Evolutionary conservation across 1,284 basidiomycete species (phyloP), one percentile per base, ranked within the genome.

Genomic region (Amylostereum areolatum): DNA sequence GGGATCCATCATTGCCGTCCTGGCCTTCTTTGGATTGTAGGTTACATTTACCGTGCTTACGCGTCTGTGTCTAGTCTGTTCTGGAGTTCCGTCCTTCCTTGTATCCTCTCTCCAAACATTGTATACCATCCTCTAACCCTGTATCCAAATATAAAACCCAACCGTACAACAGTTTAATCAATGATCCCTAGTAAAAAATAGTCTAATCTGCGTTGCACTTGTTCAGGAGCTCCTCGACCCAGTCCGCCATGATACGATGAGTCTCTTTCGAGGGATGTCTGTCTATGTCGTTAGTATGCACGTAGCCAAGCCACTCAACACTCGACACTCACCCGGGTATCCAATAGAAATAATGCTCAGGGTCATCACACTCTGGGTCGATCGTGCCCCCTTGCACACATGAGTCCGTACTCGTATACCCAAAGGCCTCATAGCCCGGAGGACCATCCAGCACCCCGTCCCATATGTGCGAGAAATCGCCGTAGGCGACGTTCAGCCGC

Each of bases 291-390:
- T 39, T 8, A 36, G 27, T 25, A 33, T 24, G 12, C 24, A n/a
- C n/a, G n/a, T n/a, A n/a, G n/a, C n/a, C n/a, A n/a, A n/a, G n/a
- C n/a, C n/a, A n/a, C n/a, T n/a, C n/a, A 32, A 43, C 28, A 44
- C n/a, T 6, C 11, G n/a, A 3, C 8, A 58, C 72, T 57, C 52
- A 76, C 77, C 69, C 70, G 25, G 64, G 59, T 12, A 78, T 68
- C 69, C 76, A 80, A 52, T 77, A 77, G 54, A 79, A 76, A 25
- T 66, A 66, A 51, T 70, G 71, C 35, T 71, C 71, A 3, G 77
- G 75, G 51, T 78, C 75, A 29, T 57, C 52, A 45, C 61, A 62
- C 56, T 55, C 55, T 30, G 54, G 58, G 5, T 52, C 52, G 43
- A 56, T 57, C 37, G 55, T 51, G 45, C 55, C 56, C 27, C 62